Evolutionary conservation across 345 rosid species (phyloP).

Genomic region (Carallia pectinifolia): DNA sequence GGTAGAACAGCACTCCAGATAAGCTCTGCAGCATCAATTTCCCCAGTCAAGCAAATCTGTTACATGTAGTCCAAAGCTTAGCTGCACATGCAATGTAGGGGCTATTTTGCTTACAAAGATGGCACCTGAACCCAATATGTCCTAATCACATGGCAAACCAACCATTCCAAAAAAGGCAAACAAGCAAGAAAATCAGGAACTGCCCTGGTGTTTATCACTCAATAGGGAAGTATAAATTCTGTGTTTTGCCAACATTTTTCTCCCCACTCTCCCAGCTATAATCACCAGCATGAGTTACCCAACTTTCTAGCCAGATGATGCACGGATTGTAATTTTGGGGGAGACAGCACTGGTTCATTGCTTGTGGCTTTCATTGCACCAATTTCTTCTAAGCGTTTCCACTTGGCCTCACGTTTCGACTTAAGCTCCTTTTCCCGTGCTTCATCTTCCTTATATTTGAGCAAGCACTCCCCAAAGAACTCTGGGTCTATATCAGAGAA

Average conservation of each 20-base stretch:
- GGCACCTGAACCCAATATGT: constrained; percentile 6
- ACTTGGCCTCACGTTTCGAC: constrained; percentile 47
- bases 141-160: constrained; percentile 5
- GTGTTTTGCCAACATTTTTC: constrained; percentile 10
- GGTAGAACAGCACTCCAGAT: not conserved
- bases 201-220: constrained; percentile 3
- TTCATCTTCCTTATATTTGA: constrained; percentile 61
- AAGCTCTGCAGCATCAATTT: constrained; percentile 2
- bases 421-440: constrained; percentile 48
- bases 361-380: constrained; percentile 60
- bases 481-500: constrained; percentile 72
- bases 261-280: not conserved
- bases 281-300: not conserved
- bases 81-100: not conserved
- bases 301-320: constrained; percentile 37
- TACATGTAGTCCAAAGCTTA: constrained; percentile 5
- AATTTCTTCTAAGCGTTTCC: constrained; percentile 72
- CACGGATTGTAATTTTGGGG: constrained; percentile 22
- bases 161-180: not conserved
- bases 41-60: constrained; percentile 3
- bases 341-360: constrained; percentile 48
- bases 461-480: constrained; percentile 68
- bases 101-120: not conserved
- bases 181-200: constrained; percentile 14
- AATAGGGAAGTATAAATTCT: constrained; percentile 3